Evolutionary conservation across 2,329 filamentous ascomycete genomes (phyloP).

Genomic region (Calonectria naviculata): DNA sequence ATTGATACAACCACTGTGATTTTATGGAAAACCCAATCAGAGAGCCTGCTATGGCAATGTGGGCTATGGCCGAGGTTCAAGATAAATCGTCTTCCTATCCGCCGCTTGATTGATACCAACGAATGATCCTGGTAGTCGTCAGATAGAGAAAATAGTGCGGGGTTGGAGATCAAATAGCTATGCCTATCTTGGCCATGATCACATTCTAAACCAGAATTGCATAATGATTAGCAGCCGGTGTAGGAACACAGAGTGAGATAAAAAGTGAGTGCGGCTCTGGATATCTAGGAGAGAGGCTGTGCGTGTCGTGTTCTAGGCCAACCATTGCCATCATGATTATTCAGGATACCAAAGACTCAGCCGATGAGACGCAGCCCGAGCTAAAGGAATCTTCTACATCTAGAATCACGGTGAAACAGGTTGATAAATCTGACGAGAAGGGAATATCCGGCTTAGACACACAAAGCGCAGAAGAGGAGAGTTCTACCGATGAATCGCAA

Average conservation of each 20-base stretch:
- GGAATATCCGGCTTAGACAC: not conserved
- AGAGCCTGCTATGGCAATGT: not conserved
- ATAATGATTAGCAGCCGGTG: not conserved
- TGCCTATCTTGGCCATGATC: not conserved
- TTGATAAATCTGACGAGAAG: not conserved
- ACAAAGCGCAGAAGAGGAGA: too few species aligned
- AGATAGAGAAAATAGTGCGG: not conserved
- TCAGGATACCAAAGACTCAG: not conserved
- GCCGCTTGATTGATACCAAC: not conserved
- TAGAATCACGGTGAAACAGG: not conserved
- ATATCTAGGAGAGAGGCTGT: not conserved
- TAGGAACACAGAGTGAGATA: not conserved
- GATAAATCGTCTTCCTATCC: not conserved
- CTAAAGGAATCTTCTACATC: not conserved
- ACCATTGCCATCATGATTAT: not conserved
- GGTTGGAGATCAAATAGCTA: not conserved
- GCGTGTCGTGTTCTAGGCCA: not conserved
- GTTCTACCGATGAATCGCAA: not conserved
- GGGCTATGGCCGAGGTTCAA: not conserved
- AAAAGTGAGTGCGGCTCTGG: not conserved
- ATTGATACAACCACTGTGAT: not conserved
- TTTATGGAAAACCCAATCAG: not conserved
- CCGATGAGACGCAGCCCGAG: not conserved
- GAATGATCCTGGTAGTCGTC: not conserved
- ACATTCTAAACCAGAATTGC: not conserved